These are phyloP conservation scores for Prunus mongolica DNA, from an alignment of 306 rosid species.

Conservation along the genomic window DNA sequence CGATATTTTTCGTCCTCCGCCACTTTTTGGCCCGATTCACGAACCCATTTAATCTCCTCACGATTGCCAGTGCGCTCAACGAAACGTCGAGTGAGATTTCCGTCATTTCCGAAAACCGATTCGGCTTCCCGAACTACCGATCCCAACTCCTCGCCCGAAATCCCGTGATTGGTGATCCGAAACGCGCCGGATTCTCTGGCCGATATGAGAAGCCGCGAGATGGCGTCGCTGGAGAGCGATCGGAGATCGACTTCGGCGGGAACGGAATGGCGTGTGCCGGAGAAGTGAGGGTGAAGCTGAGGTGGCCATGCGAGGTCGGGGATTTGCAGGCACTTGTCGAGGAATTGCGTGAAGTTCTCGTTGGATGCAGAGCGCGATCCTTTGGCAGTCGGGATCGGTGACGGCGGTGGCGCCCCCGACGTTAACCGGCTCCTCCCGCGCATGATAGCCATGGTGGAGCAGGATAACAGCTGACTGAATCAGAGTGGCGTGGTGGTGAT, in stretches of 20 bases:
- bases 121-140: slow-evolving; percentile 39
- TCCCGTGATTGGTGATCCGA: slow-evolving; percentile 55
- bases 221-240: slow-evolving; percentile 16
- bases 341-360: slow-evolving; percentile 46
- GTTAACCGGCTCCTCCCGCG: slow-evolving; percentile 23
- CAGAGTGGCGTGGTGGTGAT: background rate
- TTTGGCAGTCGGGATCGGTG: slow-evolving; percentile 70
- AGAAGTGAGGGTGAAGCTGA: background rate
- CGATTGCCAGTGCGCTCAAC: slow-evolving; percentile 17
- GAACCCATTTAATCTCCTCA: slow-evolving; percentile 38
- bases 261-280: background rate
- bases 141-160: slow-evolving; percentile 40
- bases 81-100: background rate
- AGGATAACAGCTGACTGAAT: background rate
- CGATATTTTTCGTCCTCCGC: slow-evolving; percentile 23
- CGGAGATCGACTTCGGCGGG: slow-evolving; percentile 52
- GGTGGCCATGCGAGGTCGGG: slow-evolving; percentile 57
- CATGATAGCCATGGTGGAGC: slow-evolving; percentile 28
- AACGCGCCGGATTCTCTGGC: slow-evolving; percentile 53
- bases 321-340: slow-evolving; percentile 39
- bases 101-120: slow-evolving; percentile 18
- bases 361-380: slow-evolving; percentile 72
- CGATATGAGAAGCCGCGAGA: slow-evolving; percentile 32
- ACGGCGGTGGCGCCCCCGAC: slow-evolving; percentile 48
- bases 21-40: background rate